phyloP scores from a whole-genome alignment of 768 basidiomycete genomes.

The Mycena vulgaris region DNA sequence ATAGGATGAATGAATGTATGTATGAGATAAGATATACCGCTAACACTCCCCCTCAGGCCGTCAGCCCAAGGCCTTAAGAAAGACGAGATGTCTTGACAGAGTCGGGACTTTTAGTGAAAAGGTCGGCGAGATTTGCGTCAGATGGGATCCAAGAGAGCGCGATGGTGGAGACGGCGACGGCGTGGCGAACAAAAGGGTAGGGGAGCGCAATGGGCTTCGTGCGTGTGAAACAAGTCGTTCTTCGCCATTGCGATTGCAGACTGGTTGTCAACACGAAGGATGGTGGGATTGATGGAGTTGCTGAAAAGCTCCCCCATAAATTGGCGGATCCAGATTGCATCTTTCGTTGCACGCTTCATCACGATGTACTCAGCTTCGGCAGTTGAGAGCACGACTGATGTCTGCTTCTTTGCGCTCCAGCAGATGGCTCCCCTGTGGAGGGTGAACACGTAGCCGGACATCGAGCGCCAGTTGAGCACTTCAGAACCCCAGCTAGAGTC shows the following conservation, averaged over 20 bases:
- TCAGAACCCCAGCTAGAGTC: conserved; percentile 31
- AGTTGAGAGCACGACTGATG: conserved; percentile 50
- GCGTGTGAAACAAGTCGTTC: conserved; percentile 41
- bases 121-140: conserved; percentile 44
- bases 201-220: conserved; percentile 51
- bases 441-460: conserved; percentile 51
- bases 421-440: conserved; percentile 47
- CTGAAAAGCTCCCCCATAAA: conserved; percentile 37
- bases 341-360: conserved; percentile 39
- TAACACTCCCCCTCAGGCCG: conserved; percentile 32
- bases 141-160: conserved; percentile 39
- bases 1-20: conserved; percentile 17
- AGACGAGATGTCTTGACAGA: conserved; percentile 24
- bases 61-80: conserved; percentile 8
- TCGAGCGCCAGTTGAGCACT: conserved; percentile 29
- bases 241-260: conserved; percentile 33
- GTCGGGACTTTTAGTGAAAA: conserved; percentile 47
- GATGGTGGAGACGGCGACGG: conserved; percentile 49
- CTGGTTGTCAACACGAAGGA: conserved; percentile 39
- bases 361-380: conserved; percentile 55
- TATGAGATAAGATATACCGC: conserved; percentile 20
- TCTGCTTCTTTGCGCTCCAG: conserved; percentile 54
- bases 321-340: conserved; percentile 45
- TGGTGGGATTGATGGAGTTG: conserved; percentile 26
- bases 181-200: conserved; percentile 44